Base-by-base conservation (phyloP, 306 rosid genomes). In the Rosa multiflora region DNA sequence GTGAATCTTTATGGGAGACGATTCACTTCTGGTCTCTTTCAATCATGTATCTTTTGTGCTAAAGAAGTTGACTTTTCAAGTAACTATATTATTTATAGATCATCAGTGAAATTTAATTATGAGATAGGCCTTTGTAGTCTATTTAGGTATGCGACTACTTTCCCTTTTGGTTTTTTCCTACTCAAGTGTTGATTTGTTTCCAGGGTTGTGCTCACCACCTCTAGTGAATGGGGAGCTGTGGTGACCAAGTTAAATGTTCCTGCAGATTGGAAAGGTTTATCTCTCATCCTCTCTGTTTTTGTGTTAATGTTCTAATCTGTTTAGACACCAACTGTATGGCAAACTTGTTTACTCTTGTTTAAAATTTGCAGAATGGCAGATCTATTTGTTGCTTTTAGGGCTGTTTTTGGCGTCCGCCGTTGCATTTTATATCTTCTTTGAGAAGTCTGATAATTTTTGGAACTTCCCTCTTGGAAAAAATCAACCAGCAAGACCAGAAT, bases 281-380 rank as follows among this genome's bases (percentile, higher is more conserved):
- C 79, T 43, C 63, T 0, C 29, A 8, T n/a, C 7, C 68, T 32
- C 46, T 44, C 40, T 74, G 26, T 15, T 18, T 70, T 37, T 66
- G 12, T 13, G 21, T 51, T 67, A 20, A 9, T 6, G n/a, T 18
- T 18, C 48, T 18, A 3, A 7, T 67, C 14, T 67, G 26, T 32
- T 7, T 9, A 9, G 17, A 39, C 26, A 18, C 48, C 10, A 17
- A 67, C 10, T 17, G 72, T 37, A 39, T 61, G 23, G 76, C 12
- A 20, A 0, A 5, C 47, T 43, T 59, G 12, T 8, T 48, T 47
- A 4, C n/a, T 18, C 76, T 82, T 61, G 63, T 72, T 10, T 72
- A 18, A 77, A 85, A 86, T 80, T 14, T 91, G 91, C 99, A 95
- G 99, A 95, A 86, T 93, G 99, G 99, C 99, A 95, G 92, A 93